A percentile compares a stretch with the other conserved stretches of the same genome.
Evolutionary conservation across 371 early-diverging fungal species (phyloP).

Genomic region (Actinomortierella wolfii): DNA sequence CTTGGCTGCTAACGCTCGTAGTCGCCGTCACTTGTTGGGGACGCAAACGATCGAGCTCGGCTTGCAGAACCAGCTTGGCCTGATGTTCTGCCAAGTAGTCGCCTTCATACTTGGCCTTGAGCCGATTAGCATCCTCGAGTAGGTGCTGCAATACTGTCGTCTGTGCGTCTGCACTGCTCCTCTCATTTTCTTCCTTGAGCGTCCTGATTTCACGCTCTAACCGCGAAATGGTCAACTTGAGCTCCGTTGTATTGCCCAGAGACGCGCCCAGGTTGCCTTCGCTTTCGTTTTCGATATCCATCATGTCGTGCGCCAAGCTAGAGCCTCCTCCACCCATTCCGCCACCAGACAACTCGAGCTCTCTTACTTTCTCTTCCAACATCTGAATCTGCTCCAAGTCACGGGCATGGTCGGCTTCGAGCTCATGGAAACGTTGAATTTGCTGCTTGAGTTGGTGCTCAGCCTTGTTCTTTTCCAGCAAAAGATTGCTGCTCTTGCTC

Average conservation of each 20-base stretch:
- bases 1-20: constrained; percentile 3
- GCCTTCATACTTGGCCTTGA: constrained; percentile 74
- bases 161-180: constrained; percentile 40
- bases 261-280: constrained; percentile 29
- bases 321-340: constrained; percentile 17
- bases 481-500: constrained; percentile 66
- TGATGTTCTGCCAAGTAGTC: constrained; percentile 74
- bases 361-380: constrained; percentile 82
- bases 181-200: constrained; percentile 58
- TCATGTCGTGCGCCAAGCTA: constrained; percentile 36
- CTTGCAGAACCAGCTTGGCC: constrained; percentile 71
- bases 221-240: constrained; percentile 67
- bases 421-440: constrained; percentile 61
- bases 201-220: constrained; percentile 78
- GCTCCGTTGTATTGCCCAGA: constrained; percentile 43
- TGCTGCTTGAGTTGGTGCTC: constrained; percentile 74
- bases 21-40: too few species aligned
- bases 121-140: constrained; percentile 73
- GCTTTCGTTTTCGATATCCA: constrained; percentile 43
- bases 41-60: constrained; percentile 71
- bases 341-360: constrained; percentile 76
- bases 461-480: constrained; percentile 72
- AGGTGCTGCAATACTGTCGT: constrained; percentile 69
- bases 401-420: constrained; percentile 67
- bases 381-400: constrained; percentile 77